phyloP scores from a whole-genome alignment of 2,329 filamentous ascomycete genomes.

The Calonectria crousiana region DNA sequence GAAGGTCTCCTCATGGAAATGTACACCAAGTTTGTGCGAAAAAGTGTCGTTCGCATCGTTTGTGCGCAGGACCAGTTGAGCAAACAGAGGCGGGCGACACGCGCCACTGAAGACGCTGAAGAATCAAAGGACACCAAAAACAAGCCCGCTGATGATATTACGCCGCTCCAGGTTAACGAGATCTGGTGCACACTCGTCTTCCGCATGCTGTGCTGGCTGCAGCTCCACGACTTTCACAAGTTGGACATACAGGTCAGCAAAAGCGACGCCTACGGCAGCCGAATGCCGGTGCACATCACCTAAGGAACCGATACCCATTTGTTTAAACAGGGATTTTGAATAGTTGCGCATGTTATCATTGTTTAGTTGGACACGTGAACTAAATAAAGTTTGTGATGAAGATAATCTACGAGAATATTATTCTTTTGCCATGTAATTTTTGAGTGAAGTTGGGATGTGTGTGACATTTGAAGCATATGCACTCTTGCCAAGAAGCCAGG shows the following conservation, averaged over 20 bases:
- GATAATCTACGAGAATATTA: not conserved
- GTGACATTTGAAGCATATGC: too few relatives aligned
- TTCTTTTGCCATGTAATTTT: not conserved
- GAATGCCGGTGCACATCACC: slow-evolving; percentile 51
- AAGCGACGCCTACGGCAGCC: slow-evolving; percentile 49
- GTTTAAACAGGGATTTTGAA: not conserved
- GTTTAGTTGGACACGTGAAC: not conserved
- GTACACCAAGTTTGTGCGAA: slow-evolving; percentile 30
- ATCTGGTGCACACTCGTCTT: slow-evolving; percentile 53
- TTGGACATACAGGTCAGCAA: slow-evolving; percentile 50
- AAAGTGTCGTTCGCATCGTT: slow-evolving; percentile 17
- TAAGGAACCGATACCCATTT: not conserved
- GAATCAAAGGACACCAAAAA: not conserved
- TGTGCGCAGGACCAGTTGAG: slow-evolving; percentile 12
- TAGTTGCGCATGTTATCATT: not conserved
- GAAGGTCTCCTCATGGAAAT: slow-evolving; percentile 29
- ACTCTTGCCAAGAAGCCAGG: not conserved
- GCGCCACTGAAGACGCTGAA: not conserved
- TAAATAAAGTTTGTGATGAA: not conserved
- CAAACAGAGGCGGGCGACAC: slow-evolving; percentile 20
- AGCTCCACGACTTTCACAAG: slow-evolving; percentile 54
- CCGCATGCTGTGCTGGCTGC: slow-evolving; percentile 53
- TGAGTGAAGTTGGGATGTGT: not conserved
- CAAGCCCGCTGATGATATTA: not conserved
- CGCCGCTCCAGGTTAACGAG: slow-evolving; percentile 22